A percentile compares a stretch with the other conserved stretches of the same genome.
These are phyloP conservation scores for Spathaspora passalidarum DNA, from an alignment of 805 yeast species.

Conservation along the genomic window DNA sequence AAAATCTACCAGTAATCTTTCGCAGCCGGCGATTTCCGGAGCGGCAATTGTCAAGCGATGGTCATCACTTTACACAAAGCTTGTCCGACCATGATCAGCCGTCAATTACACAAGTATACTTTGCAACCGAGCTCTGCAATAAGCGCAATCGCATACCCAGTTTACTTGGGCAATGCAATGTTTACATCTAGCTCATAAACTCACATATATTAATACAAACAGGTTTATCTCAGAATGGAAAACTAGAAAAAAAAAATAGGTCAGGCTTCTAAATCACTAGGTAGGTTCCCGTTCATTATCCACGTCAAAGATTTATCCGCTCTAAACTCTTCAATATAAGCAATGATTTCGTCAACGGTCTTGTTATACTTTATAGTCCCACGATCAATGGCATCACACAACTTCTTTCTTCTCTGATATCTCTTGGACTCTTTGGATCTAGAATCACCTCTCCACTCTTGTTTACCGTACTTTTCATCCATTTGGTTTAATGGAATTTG, in stretches of 20 bases:
- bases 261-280: conserved; percentile 24
- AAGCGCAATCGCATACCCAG: too few relatives aligned
- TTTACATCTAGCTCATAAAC: too few relatives aligned
- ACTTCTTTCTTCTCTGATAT: conserved; percentile 41
- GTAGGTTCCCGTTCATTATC: conserved; percentile 47
- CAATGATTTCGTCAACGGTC: conserved; percentile 38
- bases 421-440: conserved; percentile 43
- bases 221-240: not conserved
- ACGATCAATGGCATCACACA: conserved; percentile 41
- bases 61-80: too few relatives aligned
- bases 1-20: too few relatives aligned
- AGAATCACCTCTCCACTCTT: conserved; percentile 46
- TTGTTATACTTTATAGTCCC: conserved; percentile 40
- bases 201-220: not conserved
- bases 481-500: conserved; percentile 41
- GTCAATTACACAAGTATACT: too few relatives aligned
- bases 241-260: not conserved
- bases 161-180: too few relatives aligned
- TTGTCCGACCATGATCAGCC: too few relatives aligned
- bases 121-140: too few relatives aligned
- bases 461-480: conserved; percentile 42
- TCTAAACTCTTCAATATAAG: conserved; percentile 39
- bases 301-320: conserved; percentile 43
- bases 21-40: too few relatives aligned
- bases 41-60: too few relatives aligned